Evolutionary conservation across 768 basidiomycete species (phyloP), one percentile per base, ranked within the genome.

Genomic region (Hortiboletus campestris): DNA sequence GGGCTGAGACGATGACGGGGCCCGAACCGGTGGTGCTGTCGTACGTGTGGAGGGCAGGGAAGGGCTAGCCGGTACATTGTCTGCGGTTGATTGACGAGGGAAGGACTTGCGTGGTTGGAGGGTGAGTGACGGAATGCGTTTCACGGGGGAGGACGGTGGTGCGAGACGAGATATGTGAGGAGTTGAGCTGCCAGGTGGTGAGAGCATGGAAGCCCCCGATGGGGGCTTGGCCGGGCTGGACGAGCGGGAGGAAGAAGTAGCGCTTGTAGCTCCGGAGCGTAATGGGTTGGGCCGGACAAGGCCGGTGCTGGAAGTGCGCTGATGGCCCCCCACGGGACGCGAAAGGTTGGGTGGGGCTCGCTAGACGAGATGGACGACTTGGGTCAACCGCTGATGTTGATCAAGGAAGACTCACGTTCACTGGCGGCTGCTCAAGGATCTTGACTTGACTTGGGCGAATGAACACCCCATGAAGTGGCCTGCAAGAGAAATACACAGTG

Each of bases 391-490:
- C 2, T 20, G 46, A 7, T 16, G 29, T 25, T 28, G 29, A 53
- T 44, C 16, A 5, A 34, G 0, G 9, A 22, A n/a, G 38, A 63
- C 69, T 69, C 58, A 71, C 69, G 42, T 39, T 71, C 32, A 42
- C 57, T 32, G 61, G 52, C 14, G 42, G 59, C n/a, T 59, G 71
- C 13, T 71, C 70, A 17, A 80, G 75, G 25, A 86, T 71, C 67
- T 83, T 91, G 59, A 98, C 90, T 69, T 93, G 89, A 66, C 88
- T 88, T 0, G 89, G 84, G 35, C 91, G 80, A 6, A 98, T 86
- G 68, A 99, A 98, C 29, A 98, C 89, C 45, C 97, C 97, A 75
- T 91, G 76, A 31, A 78, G 76, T 45, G 78, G 75, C 64, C 80
- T 81, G 75, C 94, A 98, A 17, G 75, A 77, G 71, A 99, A 99